Base-by-base conservation (phyloP, 2,329 filamentous ascomycete genomes). In the Pyrenophora teres region DNA sequence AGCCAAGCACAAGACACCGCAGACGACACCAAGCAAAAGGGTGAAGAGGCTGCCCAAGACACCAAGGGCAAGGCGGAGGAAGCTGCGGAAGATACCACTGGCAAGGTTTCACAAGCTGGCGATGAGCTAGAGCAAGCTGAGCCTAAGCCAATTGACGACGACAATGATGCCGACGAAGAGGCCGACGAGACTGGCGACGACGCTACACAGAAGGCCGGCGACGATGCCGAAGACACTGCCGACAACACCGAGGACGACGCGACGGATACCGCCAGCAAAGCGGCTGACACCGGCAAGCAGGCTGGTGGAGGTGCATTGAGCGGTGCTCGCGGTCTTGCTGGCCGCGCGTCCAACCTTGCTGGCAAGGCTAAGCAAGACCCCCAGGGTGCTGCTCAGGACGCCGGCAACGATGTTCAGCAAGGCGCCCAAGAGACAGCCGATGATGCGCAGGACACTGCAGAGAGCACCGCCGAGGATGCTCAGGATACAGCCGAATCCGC, bases 21-120 rank as follows among this genome's bases (percentile, higher is more conserved):
- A 39, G 69, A 72, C 36, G 73, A 74, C 57, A 68, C 56, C 56
- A 71, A 56, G 42, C 56, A 65, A 27, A 59, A 67, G 41, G 63
- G 60, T 36, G 63, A 74, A 45, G 60, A 63, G 16, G 54, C 68
- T 51, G 65, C 68, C 44, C 66, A 72, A 43, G 72, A 75, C 51
- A 66, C 57, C 56, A 68, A 76, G 65, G 72, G 69, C 12, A 54
- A 62, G 54, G 73, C 72, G 48, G 62, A 72, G 47, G 64, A 67
- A 23, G 65, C 69, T 43, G 62, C 70, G 30, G 69, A 72, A 44
- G 74, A 75, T 56, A 71, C 59, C 57, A 75, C 61, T 63, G 76
- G 75, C 67, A 80, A 80, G 65, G 77, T 80, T 36, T 77, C 76
- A 46, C 71, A 80, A 60, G 74, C 74, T 38, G 75, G 72, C 47